Percentiles rank a stretch among this genome's conserved stretches.
These are phyloP conservation scores for Paraurostyla sp. DNA, from an alignment of 73 alveolate genomes.

Conservation along the genomic window DNA sequence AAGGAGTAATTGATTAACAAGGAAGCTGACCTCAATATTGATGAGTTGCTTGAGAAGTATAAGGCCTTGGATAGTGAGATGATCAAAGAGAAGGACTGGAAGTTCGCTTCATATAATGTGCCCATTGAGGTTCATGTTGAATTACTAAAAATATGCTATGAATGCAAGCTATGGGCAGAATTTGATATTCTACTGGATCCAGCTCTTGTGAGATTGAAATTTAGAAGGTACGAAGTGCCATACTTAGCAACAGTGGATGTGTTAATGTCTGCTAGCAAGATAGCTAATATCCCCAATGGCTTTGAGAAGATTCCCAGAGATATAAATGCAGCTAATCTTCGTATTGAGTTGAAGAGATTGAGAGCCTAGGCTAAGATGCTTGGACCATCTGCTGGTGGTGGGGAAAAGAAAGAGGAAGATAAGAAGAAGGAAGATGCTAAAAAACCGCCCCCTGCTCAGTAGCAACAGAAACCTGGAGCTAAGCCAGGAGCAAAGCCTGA, in stretches of 20 bases:
- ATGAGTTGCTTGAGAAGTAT: constrained; percentile 90
- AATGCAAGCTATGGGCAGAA: constrained; percentile 88
- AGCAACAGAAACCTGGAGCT: constrained; percentile 55
- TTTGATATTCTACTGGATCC: constrained; percentile 88
- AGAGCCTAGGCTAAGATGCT: constrained; percentile 74
- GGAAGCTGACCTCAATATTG: constrained; percentile 87
- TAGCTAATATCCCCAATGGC: constrained; percentile 96
- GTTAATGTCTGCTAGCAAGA: constrained; percentile 89
- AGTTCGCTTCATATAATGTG: constrained; percentile 85
- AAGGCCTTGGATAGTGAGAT: constrained; percentile 91
- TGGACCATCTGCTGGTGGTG: constrained; percentile 82
- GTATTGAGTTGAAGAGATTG: constrained; percentile 88
- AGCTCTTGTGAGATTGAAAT: constrained; percentile 91
- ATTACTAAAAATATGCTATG: constrained; percentile 92
- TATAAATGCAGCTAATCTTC: constrained; percentile 90
- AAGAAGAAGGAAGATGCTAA: constrained; percentile 85
- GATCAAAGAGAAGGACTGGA: constrained; percentile 94
- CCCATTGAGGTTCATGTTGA: constrained; percentile 98
- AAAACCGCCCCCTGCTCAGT: constrained; percentile 57
- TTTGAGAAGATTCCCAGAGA: constrained; percentile 96
- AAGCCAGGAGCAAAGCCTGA: constrained; percentile 64
- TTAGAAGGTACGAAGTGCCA: constrained; percentile 96
- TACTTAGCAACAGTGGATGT: constrained; percentile 94
- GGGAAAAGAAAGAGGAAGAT: constrained; percentile 83
- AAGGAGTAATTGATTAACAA: constrained; percentile 83